Evolutionary conservation across 1,284 basidiomycete species (phyloP).

Genomic region (Boletus coffeatus): DNA sequence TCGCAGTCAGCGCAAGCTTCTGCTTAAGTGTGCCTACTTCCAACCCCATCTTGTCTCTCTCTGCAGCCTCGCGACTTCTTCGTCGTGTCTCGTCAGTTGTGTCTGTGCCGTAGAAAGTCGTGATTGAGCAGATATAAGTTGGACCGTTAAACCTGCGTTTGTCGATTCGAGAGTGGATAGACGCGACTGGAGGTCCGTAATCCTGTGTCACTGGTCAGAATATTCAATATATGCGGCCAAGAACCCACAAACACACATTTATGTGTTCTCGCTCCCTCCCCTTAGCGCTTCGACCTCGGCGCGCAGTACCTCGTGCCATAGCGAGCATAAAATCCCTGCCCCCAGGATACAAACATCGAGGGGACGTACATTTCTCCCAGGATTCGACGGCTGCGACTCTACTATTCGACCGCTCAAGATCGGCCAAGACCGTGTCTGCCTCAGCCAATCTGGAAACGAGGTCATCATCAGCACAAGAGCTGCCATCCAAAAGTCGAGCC

Average conservation of each 20-base stretch:
- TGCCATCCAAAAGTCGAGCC: constrained; percentile 85
- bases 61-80: constrained; percentile 16
- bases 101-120: constrained; percentile 18
- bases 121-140: constrained; percentile 17
- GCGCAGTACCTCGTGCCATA: constrained; percentile 75
- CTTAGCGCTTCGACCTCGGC: constrained; percentile 90
- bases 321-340: neutral
- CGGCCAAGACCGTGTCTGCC: constrained; percentile 88
- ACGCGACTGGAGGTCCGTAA: constrained; percentile 68
- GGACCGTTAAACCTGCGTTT: constrained; percentile 18
- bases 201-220: constrained; percentile 44
- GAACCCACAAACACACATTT: constrained; percentile 42
- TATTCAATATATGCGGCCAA: neutral
- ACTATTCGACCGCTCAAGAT: constrained; percentile 90
- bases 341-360: neutral
- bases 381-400: constrained; percentile 84
- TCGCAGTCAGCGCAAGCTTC: constrained; percentile 80
- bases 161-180: constrained; percentile 47
- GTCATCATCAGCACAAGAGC: constrained; percentile 88
- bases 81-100: constrained; percentile 18
- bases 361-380: constrained; percentile 70
- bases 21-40: constrained; percentile 67
- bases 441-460: constrained; percentile 84
- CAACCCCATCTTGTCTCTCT: constrained; percentile 32
- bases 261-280: constrained; percentile 72